Conservation (phyloP, 805 yeast genomes). For the Zygoascus flipseniorum region DNA sequence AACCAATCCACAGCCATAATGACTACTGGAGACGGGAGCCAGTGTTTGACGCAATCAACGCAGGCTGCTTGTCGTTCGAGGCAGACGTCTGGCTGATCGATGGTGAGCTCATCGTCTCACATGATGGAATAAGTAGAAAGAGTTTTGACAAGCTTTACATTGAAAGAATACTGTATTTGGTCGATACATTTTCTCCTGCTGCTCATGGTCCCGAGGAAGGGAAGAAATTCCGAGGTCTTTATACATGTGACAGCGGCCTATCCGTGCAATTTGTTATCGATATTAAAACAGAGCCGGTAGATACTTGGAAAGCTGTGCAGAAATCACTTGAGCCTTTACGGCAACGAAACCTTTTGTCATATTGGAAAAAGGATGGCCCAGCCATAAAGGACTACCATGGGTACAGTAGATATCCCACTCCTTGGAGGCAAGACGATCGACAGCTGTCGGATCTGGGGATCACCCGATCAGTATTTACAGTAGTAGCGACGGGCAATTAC, state of each 20-base stretch:
- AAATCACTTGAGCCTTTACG: constrained; percentile 40
- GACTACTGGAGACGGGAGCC: constrained; percentile 59
- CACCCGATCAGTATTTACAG: constrained; percentile 47
- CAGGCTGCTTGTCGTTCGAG: constrained; percentile 52
- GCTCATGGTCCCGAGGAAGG: neutral
- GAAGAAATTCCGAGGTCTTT: constrained; percentile 6
- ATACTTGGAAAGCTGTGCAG: constrained; percentile 39
- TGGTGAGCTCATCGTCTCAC: constrained; percentile 8
- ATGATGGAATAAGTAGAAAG: constrained; percentile 4
- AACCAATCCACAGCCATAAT: constrained; percentile 55
- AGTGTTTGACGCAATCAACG: constrained; percentile 44
- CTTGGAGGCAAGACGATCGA: constrained; percentile 2
- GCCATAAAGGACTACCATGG: neutral
- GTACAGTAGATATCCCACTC: neutral
- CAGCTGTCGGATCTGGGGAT: constrained; percentile 15
- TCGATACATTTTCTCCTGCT: constrained; percentile 4
- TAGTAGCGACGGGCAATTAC: constrained; percentile 58
- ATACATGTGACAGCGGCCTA: constrained; percentile 1
- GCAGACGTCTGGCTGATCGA: constrained; percentile 52
- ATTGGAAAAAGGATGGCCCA: neutral
- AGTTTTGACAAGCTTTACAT: constrained; percentile 4
- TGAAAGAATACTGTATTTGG: constrained; percentile 7
- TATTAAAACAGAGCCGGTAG: constrained; percentile 40
- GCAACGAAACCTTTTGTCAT: constrained; percentile 39
- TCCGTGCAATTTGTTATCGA: constrained; percentile 56